These are phyloP conservation scores for Penicillium coffeae DNA, from an alignment of 495 filamentous ascomycete species.

Conservation along the genomic window DNA sequence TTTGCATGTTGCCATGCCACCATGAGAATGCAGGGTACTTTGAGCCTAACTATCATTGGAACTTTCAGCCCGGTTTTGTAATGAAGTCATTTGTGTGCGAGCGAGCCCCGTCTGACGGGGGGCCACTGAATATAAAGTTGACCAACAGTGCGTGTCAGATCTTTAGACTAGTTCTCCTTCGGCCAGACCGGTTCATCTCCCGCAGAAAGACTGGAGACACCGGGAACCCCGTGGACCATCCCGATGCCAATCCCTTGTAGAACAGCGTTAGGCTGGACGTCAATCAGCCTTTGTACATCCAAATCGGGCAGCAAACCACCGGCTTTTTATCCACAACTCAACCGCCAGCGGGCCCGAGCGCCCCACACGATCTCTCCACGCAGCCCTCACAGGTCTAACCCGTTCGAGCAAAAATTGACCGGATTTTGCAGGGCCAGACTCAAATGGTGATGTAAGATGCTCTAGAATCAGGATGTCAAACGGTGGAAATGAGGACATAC, in stretches of 20 bases:
- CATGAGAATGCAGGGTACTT: conserved; percentile 1
- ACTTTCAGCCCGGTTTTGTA: neutral
- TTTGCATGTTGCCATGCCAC: conserved; percentile 24
- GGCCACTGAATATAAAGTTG: neutral
- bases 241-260: neutral
- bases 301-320: neutral
- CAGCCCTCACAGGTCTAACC: too few species aligned
- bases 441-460: conserved; percentile 3
- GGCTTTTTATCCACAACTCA: neutral
- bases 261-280: neutral
- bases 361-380: conserved; percentile 2
- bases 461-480: neutral
- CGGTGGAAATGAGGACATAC: neutral
- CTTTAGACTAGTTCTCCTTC: neutral
- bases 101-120: too few species aligned
- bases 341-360: too few species aligned
- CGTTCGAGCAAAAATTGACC: conserved; percentile 17
- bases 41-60: neutral
- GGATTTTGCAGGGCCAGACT: conserved; percentile 2
- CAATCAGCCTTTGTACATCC: neutral
- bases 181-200: neutral
- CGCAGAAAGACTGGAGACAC: neutral
- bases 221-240: neutral
- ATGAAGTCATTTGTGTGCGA: neutral
- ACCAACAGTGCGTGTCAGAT: neutral